These are phyloP conservation scores for Isabelozyma gotoi DNA, from an alignment of 805 yeast species.

Conservation along the genomic window DNA sequence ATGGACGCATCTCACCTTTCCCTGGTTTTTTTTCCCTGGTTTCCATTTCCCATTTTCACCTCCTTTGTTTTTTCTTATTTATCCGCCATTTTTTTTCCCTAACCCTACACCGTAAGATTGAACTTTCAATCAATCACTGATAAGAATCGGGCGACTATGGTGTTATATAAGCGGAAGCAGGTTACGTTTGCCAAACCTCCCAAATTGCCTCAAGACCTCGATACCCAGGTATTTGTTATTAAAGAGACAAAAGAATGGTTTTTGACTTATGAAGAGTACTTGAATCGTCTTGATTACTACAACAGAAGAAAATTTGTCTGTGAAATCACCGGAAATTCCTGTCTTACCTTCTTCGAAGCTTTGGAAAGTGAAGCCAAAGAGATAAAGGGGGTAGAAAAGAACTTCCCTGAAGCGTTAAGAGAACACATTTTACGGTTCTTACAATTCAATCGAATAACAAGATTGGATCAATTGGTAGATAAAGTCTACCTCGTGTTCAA, in stretches of 20 bases:
- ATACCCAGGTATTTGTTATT: conserved; percentile 74
- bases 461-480: conserved; percentile 87
- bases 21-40: not conserved
- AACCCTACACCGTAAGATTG: not conserved
- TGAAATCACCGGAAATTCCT: conserved; percentile 92
- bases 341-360: conserved; percentile 90
- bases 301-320: conserved; percentile 81
- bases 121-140: not conserved
- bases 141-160: conserved; percentile 50
- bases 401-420: conserved; percentile 87
- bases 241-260: conserved; percentile 91
- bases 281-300: conserved; percentile 71
- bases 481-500: conserved; percentile 76
- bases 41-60: not conserved
- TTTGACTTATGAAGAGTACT: conserved; percentile 68
- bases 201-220: conserved; percentile 52
- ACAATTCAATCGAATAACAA: conserved; percentile 76
- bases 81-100: not conserved
- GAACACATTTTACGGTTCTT: conserved; percentile 87
- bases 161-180: conserved; percentile 71
- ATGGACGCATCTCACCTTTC: not conserved
- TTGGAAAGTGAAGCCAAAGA: conserved; percentile 62
- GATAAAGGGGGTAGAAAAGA: conserved; percentile 64
- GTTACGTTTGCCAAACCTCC: conserved; percentile 60
- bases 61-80: not conserved